Evolutionary conservation across 1,139 yeast genomes (phyloP).

Genomic region (Sugiyamaella japonica): DNA sequence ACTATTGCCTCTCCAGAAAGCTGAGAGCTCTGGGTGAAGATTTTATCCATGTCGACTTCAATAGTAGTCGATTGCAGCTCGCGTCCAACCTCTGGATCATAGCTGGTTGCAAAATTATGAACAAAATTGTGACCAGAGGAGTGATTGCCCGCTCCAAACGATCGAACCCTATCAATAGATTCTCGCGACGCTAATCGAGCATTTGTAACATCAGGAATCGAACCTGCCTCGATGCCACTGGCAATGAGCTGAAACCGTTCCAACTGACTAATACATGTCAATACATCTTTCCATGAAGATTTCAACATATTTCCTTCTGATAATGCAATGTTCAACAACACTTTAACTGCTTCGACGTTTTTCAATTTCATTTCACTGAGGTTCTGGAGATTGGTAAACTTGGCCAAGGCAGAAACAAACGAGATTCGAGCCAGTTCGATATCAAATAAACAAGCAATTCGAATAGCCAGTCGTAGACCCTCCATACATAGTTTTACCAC

Average conservation of each 20-base stretch:
- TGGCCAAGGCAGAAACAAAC: slow-evolving; percentile 85
- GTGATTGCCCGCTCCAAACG: slow-evolving; percentile 9
- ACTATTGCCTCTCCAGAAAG: slow-evolving; percentile 83
- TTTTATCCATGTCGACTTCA: slow-evolving; percentile 81
- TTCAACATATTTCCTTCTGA: slow-evolving; percentile 72
- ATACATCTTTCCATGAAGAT: slow-evolving; percentile 79
- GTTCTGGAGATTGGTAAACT: slow-evolving; percentile 78
- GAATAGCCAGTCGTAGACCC: slow-evolving; percentile 79
- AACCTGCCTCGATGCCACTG: slow-evolving; percentile 81
- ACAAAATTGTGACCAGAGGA: slow-evolving; percentile 1
- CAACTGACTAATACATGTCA: slow-evolving; percentile 82
- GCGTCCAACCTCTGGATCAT: slow-evolving; percentile 57
- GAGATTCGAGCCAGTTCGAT: slow-evolving; percentile 84
- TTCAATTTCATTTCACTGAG: slow-evolving; percentile 76
- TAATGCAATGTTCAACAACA: slow-evolving; percentile 74
- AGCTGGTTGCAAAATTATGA: slow-evolving; percentile 14
- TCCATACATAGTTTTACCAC: slow-evolving; percentile 73
- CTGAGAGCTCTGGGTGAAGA: slow-evolving; percentile 79
- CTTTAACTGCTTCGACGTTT: slow-evolving; percentile 76
- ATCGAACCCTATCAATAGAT: slow-evolving; percentile 42
- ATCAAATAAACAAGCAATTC: slow-evolving; percentile 82
- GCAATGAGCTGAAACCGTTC: slow-evolving; percentile 88
- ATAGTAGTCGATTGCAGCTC: slow-evolving; percentile 71
- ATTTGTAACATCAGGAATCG: slow-evolving; percentile 80
- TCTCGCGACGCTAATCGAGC: slow-evolving; percentile 61